phyloP scores from a whole-genome alignment of 305 asterid genomes.

The Fraxinus velutina region DNA sequence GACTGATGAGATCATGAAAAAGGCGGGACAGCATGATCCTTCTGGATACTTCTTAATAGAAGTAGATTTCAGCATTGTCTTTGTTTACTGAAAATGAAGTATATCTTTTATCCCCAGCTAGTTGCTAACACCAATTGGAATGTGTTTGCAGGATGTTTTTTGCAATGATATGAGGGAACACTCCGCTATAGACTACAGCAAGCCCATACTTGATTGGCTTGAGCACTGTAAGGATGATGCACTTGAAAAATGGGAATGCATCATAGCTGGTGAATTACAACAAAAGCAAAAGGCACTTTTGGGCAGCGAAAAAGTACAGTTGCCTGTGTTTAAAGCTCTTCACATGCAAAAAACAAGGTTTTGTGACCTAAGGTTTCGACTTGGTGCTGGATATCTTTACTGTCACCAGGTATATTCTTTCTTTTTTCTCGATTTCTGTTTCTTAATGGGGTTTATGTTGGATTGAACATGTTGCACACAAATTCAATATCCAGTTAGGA shows the following conservation, averaged over 20 bases:
- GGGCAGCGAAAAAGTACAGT: conserved; percentile 39
- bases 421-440: not conserved
- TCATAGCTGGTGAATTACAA: conserved; percentile 58
- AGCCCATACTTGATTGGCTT: conserved; percentile 78
- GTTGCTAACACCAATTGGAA: conserved; percentile 18
- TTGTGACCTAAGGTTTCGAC: conserved; percentile 66
- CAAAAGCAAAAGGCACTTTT: conserved; percentile 62
- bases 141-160: conserved; percentile 59
- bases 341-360: conserved; percentile 66
- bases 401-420: conserved; percentile 71
- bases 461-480: not conserved
- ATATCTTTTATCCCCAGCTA: not conserved
- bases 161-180: conserved; percentile 68
- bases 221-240: conserved; percentile 59
- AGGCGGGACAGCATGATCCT: conserved; percentile 53
- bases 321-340: conserved; percentile 59
- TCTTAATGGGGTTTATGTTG: not conserved
- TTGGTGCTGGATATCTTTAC: conserved; percentile 83
- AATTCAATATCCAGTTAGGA: not conserved
- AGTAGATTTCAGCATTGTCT: conserved; percentile 33
- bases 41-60: conserved; percentile 92
- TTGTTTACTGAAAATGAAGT: conserved; percentile 7
- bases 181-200: conserved; percentile 63
- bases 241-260: conserved; percentile 74
- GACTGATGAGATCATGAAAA: conserved; percentile 77